Percentiles rank a stretch among this genome's conserved stretches.
These are phyloP conservation scores for Coniferiporia weirii DNA, from an alignment of 1,284 basidiomycete species.

Conservation along the genomic window DNA sequence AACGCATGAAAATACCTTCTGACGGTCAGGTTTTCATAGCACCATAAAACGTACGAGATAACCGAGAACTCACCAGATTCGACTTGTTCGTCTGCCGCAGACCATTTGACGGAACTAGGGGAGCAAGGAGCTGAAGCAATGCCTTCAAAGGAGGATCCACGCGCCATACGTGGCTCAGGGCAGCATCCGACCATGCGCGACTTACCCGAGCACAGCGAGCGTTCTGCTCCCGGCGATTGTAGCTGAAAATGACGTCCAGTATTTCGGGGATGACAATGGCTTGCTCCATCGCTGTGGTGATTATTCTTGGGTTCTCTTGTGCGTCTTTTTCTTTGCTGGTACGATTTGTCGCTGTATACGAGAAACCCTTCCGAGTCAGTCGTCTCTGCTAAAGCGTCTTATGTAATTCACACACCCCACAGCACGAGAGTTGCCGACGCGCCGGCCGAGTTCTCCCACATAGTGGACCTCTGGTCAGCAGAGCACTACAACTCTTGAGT, in stretches of 20 bases:
- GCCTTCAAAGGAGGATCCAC: neutral
- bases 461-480: too few species aligned
- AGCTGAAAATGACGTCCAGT: neutral
- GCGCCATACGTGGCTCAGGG: neutral
- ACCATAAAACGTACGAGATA: neutral
- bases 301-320: neutral
- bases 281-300: neutral
- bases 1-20: neutral
- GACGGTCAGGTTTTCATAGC: neutral
- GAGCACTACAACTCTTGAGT: too few species aligned
- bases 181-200: neutral
- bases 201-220: neutral
- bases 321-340: neutral
- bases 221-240: neutral
- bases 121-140: neutral
- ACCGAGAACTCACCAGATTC: neutral
- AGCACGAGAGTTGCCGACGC: too few species aligned
- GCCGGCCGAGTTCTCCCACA: too few species aligned
- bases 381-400: too few species aligned
- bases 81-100: too few species aligned
- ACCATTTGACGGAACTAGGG: neutral
- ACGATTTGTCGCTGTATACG: neutral
- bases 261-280: neutral
- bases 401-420: too few species aligned
- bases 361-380: too few species aligned